Evolutionary conservation across 495 filamentous ascomycete species (phyloP), one percentile per base, ranked within the genome.

Genomic region (Collariella sp.): DNA sequence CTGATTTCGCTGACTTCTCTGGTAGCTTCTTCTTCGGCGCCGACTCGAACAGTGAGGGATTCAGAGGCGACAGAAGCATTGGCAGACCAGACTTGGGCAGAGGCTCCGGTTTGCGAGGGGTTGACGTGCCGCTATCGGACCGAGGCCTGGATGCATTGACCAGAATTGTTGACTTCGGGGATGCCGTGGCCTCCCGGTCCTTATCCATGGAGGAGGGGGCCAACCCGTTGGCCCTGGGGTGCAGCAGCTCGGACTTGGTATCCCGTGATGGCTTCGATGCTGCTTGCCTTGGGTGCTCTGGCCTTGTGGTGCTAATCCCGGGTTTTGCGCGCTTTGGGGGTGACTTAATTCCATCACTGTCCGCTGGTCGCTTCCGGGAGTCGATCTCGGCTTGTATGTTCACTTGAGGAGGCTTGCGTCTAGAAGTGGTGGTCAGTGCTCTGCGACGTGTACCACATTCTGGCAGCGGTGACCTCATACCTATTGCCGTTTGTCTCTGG

Each of bases 81-180:
- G 73, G 72, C 12, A 73, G 55, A 11, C 60, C 55, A 7, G 68
- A 46, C 26, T 60, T 71, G 0, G 60, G 24, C 33, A 56, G 55
- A 10, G 50, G 51, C 16, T 70, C 69, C n/a, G 58, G 36, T 50
- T 67, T 74, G 49, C 66, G 70, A 2, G 72, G 71, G 2, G 67
- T 60, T 19, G 63, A 59, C 5, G 63, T 64, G 15, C 62, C 66
- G 40, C 59, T 71, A 36, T 63, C 62, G 7, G 54, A 54, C 16
- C 54, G 43, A 26, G 70, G 62, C 13, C 65, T 65, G 15, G 62
- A 60, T 31, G 73, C 73, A 47, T 77, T 77, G 23, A 74, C 72
- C 48, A 74, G 73, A n/a, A 71, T 59, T 42, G 57, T 63, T 11
- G 67, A 64, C 39, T 51, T 70, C 20, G 72, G 73, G 2, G 72